These are phyloP conservation scores for Backusella morwellensis DNA, from an alignment of 192 early-diverging fungal species.

Conservation along the genomic window DNA sequence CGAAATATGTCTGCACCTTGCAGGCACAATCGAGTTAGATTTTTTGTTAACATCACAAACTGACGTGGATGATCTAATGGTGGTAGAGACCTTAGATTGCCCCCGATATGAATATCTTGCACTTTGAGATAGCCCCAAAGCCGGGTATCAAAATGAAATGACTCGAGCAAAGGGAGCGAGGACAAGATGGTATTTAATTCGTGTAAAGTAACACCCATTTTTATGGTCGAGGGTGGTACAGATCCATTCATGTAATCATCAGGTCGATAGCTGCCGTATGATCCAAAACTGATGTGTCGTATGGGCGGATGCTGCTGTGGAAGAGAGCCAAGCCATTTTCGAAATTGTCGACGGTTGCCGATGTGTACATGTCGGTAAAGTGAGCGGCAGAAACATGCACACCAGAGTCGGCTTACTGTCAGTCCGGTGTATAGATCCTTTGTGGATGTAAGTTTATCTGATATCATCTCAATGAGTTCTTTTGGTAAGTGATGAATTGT, in stretches of 20 bases:
- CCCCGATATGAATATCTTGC: not conserved
- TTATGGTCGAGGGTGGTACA: not conserved
- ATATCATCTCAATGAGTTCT: not conserved
- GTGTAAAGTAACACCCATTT: not conserved
- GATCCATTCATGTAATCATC: constrained; percentile 1
- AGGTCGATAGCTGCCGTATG: not conserved
- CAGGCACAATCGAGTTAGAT: not conserved
- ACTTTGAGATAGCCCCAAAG: not conserved
- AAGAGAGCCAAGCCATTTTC: not conserved
- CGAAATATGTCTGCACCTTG: not conserved
- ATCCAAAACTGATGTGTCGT: not conserved
- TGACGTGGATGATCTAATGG: constrained; percentile 1
- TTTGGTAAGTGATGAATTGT: not conserved
- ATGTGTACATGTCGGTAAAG: not conserved
- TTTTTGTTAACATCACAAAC: not conserved
- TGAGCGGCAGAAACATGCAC: not conserved
- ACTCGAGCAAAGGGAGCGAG: not conserved
- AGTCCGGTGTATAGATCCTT: not conserved
- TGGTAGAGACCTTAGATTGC: not conserved
- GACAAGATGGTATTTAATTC: not conserved
- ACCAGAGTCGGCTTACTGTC: not conserved
- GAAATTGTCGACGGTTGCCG: not conserved
- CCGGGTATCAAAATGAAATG: not conserved
- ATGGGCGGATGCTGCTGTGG: not conserved
- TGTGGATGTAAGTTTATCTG: not conserved